Conservation (phyloP, 345 rosid species). For the Syzygium aqueum region DNA sequence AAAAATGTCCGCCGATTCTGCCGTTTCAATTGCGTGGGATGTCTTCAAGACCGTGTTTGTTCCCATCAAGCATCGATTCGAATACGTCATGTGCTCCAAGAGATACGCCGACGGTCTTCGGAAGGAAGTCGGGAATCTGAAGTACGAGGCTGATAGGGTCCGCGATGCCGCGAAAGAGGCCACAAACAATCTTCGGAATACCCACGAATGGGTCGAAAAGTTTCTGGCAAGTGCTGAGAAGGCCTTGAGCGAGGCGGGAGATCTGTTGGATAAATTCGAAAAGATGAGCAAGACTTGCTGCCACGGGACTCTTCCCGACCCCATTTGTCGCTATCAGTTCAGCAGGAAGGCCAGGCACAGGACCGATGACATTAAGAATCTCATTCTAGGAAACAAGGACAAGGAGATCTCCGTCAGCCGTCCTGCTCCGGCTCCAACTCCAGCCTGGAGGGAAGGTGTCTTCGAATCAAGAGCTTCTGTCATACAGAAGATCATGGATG, state of each 20-base stretch:
- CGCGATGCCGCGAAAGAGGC: fast-evolving
- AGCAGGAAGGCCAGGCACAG: background rate
- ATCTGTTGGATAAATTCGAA: fast-evolving
- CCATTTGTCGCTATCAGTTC: background rate
- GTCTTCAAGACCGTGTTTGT: background rate
- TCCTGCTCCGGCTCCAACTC: background rate
- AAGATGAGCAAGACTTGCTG: background rate
- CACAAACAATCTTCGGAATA: fast-evolving
- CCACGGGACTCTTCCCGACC: background rate
- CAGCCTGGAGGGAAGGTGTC: background rate
- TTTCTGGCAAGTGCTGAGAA: background rate
- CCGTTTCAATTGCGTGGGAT: background rate
- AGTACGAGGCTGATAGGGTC: background rate
- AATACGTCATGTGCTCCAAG: background rate
- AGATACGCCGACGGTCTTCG: background rate
- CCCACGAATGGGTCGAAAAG: background rate
- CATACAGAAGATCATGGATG: background rate
- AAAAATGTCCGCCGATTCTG: background rate
- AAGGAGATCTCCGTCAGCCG: background rate
- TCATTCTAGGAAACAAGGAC: fast-evolving
- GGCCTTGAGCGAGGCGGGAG: fast-evolving
- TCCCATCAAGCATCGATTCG: background rate
- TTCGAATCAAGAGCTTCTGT: background rate
- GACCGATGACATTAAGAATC: fast-evolving
- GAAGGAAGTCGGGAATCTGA: background rate